Evolutionary conservation across 2,329 filamentous ascomycete species (phyloP), one percentile per base, ranked within the genome.

Genomic region (Orbilia quercus): DNA sequence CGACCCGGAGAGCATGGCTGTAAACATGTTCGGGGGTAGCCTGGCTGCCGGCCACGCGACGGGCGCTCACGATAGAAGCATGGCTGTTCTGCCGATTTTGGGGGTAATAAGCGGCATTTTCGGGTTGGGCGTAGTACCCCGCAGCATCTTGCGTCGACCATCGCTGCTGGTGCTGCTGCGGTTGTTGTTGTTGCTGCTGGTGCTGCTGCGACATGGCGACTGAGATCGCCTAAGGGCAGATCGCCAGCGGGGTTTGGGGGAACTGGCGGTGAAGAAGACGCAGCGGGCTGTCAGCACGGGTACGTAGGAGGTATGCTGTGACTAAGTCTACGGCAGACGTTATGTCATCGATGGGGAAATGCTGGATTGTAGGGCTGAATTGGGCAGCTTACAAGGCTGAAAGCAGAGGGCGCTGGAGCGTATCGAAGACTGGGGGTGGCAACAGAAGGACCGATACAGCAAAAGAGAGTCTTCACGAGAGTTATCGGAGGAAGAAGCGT

Each of bases 1-100:
- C 94, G 77, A 91, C 89, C 75, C 95, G 90, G 62, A 99, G 87
- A 78, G 93, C 92, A 82, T 92, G 96, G 75, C 89, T 90, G 82
- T 96, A 96, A 79, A 92, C 93, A 82, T 97, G 92, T 78, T 96
- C 90, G 80, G 84, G 79, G 76, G 78, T 57, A 48, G 69, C 69
- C 40, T 73, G 69, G 55, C 51, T 59, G 48, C 69, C 69, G 16
- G 69, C 82, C 73, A 84, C 78, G 14, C 81, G 80, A 55, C 82
- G 82, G 63, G 81, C 80, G 63, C 82, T 81, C 53, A 79, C 79
- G 66, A 79, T 75, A 36, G 83, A 84, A 47, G 80, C 79, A 75
- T 80, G 69, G 42, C 69, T 73, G 54, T 59, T 65, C 54, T 73
- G 60, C 44, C 69, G 69, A 48, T 60, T 53, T 42, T 73, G 60